phyloP scores from a whole-genome alignment of 352 stramenopile species.

The Globisporangium viniferum region DNA sequence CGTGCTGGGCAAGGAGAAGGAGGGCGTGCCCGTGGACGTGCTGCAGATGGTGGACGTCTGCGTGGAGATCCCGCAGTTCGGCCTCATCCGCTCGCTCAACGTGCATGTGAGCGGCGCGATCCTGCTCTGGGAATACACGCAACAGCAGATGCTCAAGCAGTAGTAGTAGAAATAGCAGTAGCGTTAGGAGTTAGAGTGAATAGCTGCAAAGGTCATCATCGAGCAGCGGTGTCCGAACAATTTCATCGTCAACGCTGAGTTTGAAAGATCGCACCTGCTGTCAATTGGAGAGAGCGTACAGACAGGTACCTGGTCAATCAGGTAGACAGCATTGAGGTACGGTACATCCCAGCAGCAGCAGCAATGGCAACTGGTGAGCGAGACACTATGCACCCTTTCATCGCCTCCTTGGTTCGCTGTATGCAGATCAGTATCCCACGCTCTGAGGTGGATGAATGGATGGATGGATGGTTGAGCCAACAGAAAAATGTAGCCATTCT shows the following conservation, averaged over 20 bases:
- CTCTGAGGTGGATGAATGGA: background rate
- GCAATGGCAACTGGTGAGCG: no score
- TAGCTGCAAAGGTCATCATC: no score
- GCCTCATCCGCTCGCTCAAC: conserved; percentile 96
- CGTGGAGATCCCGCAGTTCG: conserved; percentile 97
- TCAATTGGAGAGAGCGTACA: no score
- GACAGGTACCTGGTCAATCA: no score
- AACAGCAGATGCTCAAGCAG: conserved; percentile 65
- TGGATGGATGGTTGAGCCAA: background rate
- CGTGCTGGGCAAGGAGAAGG: conserved; percentile 95
- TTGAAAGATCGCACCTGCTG: no score
- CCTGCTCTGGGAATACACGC: conserved; percentile 96
- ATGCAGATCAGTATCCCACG: background rate
- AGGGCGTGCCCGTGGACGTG: conserved; percentile 94
- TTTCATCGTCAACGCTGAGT: no score
- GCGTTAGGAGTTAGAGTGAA: background rate
- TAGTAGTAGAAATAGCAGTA: background rate
- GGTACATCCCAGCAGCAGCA: no score
- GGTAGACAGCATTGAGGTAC: no score
- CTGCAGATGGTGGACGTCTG: conserved; percentile 95
- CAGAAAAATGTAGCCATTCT: background rate
- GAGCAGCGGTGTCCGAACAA: no score
- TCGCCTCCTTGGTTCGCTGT: no score
- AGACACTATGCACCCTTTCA: no score
- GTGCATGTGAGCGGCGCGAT: conserved; percentile 96